These are phyloP conservation scores for Uronychia binucleata DNA, from an alignment of 73 alveolate species.

Conservation along the genomic window DNA sequence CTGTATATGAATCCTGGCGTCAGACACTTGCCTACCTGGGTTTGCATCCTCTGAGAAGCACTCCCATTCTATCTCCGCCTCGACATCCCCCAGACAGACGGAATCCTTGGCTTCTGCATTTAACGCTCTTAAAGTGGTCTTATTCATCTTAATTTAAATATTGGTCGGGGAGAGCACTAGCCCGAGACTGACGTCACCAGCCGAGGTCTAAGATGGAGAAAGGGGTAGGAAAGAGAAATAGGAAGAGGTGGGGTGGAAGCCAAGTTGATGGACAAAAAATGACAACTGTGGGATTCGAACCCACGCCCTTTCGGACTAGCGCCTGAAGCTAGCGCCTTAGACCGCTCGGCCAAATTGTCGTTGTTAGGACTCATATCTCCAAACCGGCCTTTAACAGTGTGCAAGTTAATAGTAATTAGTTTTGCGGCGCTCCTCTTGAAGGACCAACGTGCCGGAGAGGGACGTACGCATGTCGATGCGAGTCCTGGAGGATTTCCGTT, in stretches of 20 bases:
- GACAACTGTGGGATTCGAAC: constrained; percentile 59
- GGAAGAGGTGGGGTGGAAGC: not conserved
- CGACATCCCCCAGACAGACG: not conserved
- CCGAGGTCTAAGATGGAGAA: not conserved
- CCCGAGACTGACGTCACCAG: not conserved
- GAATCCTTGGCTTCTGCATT: not conserved
- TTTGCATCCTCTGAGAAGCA: not conserved
- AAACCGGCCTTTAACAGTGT: not conserved
- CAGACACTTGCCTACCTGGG: not conserved
- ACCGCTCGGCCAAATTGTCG: constrained; percentile 53
- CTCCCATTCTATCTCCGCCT: not conserved
- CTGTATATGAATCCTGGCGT: not conserved
- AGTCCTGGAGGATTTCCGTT: not conserved
- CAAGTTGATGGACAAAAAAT: not conserved
- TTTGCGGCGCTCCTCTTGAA: not conserved
- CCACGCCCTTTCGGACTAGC: constrained; percentile 69
- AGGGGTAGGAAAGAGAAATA: not conserved
- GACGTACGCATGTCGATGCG: not conserved
- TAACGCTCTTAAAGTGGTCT: not conserved
- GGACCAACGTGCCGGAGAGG: not conserved
- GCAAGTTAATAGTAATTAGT: not conserved
- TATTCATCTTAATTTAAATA: not conserved
- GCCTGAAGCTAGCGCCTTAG: constrained; percentile 66
- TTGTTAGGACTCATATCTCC: not conserved
- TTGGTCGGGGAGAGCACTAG: not conserved